These are phyloP conservation scores for Sugiyamaella neomexicana DNA, from an alignment of 1,139 yeast species.

Conservation along the genomic window DNA sequence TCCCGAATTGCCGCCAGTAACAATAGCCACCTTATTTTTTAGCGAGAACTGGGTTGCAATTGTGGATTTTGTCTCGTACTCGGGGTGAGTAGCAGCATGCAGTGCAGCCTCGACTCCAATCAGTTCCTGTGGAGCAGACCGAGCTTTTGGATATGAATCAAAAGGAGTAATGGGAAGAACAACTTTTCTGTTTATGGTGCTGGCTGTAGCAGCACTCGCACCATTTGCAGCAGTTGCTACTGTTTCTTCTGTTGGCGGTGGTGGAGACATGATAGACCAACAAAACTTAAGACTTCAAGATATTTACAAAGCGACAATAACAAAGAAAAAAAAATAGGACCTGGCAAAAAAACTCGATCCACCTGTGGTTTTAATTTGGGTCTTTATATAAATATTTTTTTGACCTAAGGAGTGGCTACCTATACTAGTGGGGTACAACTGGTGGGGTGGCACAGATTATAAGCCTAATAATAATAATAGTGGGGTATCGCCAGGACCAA, in stretches of 20 bases:
- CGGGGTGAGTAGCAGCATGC: slow-evolving; percentile 32
- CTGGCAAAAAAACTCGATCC: neutral
- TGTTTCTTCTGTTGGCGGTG: slow-evolving; percentile 16
- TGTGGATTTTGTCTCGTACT: slow-evolving; percentile 30
- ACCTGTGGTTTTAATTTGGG: neutral
- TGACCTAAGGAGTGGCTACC: no score
- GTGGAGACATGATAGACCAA: slow-evolving; percentile 10
- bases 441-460: neutral
- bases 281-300: neutral
- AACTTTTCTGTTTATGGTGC: slow-evolving; percentile 9
- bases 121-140: slow-evolving; percentile 32
- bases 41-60: slow-evolving; percentile 41
- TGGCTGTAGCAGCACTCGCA: slow-evolving; percentile 5
- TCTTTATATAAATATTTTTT: no score
- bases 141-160: slow-evolving; percentile 27
- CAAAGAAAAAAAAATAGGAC: neutral
- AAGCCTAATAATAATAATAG: no score
- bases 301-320: neutral
- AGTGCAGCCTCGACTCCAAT: slow-evolving; percentile 37
- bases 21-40: slow-evolving; percentile 42
- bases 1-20: slow-evolving; percentile 46
- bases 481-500: no score
- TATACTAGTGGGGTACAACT: neutral
- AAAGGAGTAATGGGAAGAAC: slow-evolving; percentile 29
- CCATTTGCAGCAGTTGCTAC: slow-evolving; percentile 3